Base-by-base conservation (phyloP, 768 basidiomycete genomes). In the Agaricus blazei region DNA sequence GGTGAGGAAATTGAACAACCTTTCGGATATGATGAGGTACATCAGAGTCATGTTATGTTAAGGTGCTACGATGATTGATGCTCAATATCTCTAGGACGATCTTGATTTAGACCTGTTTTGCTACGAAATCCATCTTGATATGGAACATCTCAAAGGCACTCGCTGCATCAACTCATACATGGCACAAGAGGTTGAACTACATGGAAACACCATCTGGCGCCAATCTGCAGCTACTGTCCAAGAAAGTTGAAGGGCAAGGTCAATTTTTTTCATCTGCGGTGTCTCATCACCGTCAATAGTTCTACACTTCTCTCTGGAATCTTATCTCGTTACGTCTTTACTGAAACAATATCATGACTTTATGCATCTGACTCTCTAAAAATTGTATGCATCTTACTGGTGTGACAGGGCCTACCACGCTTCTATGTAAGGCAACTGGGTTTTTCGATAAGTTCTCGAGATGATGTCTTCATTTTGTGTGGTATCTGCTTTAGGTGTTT, bases 1-100 rank as follows among this genome's bases (percentile, higher is more conserved):
- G 87, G 83, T 23, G 82, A 85, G 60, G 85, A 84, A 62, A 85
- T 84, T 45, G 84, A 84, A 64, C 84, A 85, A 63, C 84, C 84
- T 0, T 85, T 85, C 62, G 84, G 84, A 4, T 86, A 85, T 60
- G 83, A 85, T 58, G 82, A 83, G 48, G 80, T 81, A 59, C 29
- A 75, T 63, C 9, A 37, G 38, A 36, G 7, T 14, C 11, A 34
- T 43, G 9, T 2, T 40, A 36, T 37, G 9, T n/a, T 19, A 44
- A 24, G 15, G 14, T 49, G 9, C 19, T 42, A 37, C 19, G 19
- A 48, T 26, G 45, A n/a, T 37, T 55, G 29, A 28, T 43, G 11
- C 51, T 36, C 46, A 34, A 42, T 24, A 46, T 9, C 11, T 48
- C 31, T 60, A 84, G 80, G 84, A 85, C 61, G 85, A 86, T 60